phyloP scores from a whole-genome alignment of 129 eudicot genomes.

The Arctium minus region DNA sequence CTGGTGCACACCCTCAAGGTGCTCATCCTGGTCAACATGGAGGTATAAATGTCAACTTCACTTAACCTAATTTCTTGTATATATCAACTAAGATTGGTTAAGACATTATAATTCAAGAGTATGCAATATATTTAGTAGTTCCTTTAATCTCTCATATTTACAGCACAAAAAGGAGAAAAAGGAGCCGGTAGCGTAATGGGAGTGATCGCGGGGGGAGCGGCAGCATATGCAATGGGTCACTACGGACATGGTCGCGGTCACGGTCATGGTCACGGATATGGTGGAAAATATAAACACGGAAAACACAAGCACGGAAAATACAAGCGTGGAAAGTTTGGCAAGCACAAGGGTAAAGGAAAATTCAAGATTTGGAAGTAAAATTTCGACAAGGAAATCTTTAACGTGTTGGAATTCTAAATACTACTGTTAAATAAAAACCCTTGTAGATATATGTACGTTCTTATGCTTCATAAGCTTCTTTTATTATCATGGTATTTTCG shows the following conservation, averaged over 20 bases:
- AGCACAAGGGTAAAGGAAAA: constrained; percentile 30
- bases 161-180: constrained; percentile 20
- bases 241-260: constrained; percentile 26
- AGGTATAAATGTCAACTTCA: constrained; percentile 8
- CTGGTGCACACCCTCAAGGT: constrained; percentile 17
- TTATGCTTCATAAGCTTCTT: background rate
- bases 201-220: constrained; percentile 37
- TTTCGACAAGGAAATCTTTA: background rate
- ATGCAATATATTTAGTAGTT: background rate
- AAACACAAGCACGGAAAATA: constrained; percentile 25
- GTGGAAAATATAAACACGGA: constrained; percentile 30
- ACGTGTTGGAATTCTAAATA: background rate
- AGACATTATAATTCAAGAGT: background rate
- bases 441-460: background rate
- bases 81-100: background rate
- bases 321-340: constrained; percentile 32
- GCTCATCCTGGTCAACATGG: constrained; percentile 20
- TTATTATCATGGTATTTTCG: background rate
- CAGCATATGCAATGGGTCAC: constrained; percentile 33
- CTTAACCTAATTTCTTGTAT: background rate
- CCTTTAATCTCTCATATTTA: background rate
- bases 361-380: constrained; percentile 26
- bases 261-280: constrained; percentile 22
- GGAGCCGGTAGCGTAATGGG: constrained; percentile 30
- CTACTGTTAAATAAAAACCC: background rate